These are phyloP conservation scores for Pythium myriotylum DNA, from an alignment of 352 stramenopile genomes.

Conservation along the genomic window DNA sequence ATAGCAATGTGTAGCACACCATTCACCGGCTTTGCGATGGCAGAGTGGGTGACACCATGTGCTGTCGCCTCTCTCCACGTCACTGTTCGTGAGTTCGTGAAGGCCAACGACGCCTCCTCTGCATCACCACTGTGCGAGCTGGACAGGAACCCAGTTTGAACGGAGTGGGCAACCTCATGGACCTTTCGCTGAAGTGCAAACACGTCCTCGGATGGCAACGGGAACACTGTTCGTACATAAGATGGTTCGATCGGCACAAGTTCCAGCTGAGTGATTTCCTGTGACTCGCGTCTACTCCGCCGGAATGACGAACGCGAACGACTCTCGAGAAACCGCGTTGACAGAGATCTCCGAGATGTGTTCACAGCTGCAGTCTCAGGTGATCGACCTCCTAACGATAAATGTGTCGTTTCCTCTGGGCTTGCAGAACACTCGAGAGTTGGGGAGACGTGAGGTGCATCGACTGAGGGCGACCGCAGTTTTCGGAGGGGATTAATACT, in stretches of 20 bases:
- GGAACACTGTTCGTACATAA: constrained; percentile 72
- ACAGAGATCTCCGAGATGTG: constrained; percentile 3
- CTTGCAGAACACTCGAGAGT: background rate
- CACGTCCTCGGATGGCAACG: constrained; percentile 65
- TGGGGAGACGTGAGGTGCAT: background rate
- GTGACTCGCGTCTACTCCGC: constrained; percentile 14
- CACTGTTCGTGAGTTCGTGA: constrained; percentile 68
- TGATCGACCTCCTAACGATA: constrained; percentile 4
- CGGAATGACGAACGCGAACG: background rate
- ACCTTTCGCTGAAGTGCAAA: constrained; percentile 73
- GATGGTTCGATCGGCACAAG: constrained; percentile 59
- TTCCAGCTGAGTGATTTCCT: constrained; percentile 26
- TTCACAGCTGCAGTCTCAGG: constrained; percentile 1
- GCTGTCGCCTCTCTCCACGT: constrained; percentile 56
- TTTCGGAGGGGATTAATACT: constrained; percentile 16
- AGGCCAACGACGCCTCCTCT: constrained; percentile 65
- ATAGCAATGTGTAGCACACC: constrained; percentile 68
- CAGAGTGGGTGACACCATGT: constrained; percentile 62
- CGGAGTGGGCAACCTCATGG: constrained; percentile 74
- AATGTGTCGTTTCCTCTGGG: background rate
- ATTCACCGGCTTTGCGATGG: constrained; percentile 72
- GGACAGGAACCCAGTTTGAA: constrained; percentile 68
- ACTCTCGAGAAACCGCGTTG: constrained; percentile 1
- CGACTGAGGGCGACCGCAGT: constrained; percentile 14
- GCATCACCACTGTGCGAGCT: constrained; percentile 49